phyloP scores from a whole-genome alignment of 2,329 filamentous ascomycete species.

The Emmonsiellopsis sp. region DNA sequence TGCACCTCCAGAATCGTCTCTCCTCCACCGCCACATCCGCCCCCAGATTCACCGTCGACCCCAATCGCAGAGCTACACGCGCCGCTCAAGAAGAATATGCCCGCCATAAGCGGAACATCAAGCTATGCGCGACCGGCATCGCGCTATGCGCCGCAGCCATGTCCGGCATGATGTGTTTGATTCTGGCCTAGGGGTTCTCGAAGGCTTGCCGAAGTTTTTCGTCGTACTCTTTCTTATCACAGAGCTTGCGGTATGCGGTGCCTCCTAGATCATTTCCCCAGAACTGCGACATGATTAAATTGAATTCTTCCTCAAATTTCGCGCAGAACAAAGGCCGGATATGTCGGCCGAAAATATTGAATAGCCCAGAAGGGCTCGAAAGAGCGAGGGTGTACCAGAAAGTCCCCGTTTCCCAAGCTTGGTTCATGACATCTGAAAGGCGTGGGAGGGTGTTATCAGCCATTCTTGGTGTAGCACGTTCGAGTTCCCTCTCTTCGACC shows the following conservation, averaged over 20 bases:
- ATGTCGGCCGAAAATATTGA: neutral
- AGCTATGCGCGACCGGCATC: slow-evolving; percentile 21
- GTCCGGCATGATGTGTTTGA: slow-evolving; percentile 21
- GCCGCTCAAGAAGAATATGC: slow-evolving; percentile 17
- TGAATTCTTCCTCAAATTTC: slow-evolving; percentile 15
- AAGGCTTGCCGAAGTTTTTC: slow-evolving; percentile 7
- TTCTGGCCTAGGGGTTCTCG: neutral
- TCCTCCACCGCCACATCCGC: neutral
- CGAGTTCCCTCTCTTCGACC: slow-evolving; percentile 5
- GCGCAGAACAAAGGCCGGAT: slow-evolving; percentile 6
- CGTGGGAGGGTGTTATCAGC: neutral
- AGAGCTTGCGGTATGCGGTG: slow-evolving; percentile 10
- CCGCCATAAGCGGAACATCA: slow-evolving; percentile 24
- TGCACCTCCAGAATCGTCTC: slow-evolving; percentile 3
- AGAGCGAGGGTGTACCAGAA: neutral
- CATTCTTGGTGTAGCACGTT: neutral
- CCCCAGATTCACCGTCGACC: neutral
- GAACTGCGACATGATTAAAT: slow-evolving; percentile 10
- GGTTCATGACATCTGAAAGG: slow-evolving; percentile 11
- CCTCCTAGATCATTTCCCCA: slow-evolving; percentile 10
- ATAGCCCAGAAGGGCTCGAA: neutral
- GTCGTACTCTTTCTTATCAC: slow-evolving; percentile 10
- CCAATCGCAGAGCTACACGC: slow-evolving; percentile 8
- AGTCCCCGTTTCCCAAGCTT: slow-evolving; percentile 11
- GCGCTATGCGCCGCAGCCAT: slow-evolving; percentile 29